These are phyloP conservation scores for Dryas drummondii DNA, from an alignment of 306 rosid species.

Conservation along the genomic window DNA sequence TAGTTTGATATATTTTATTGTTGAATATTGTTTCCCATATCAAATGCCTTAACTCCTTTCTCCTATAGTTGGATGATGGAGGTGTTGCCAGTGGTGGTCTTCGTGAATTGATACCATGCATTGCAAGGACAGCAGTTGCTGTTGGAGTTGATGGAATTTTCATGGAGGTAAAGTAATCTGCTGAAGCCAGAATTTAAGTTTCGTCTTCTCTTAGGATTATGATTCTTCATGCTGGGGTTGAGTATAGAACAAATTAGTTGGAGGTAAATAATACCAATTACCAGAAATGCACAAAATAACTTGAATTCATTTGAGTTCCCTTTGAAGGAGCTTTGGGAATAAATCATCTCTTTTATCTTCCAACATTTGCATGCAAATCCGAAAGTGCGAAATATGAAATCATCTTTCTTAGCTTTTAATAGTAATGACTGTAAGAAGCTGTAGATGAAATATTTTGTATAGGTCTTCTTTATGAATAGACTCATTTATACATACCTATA, in stretches of 20 bases:
- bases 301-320: neutral
- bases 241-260: neutral
- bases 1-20: neutral
- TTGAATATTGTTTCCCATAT: neutral
- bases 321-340: neutral
- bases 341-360: neutral
- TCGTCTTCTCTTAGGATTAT: neutral
- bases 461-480: neutral
- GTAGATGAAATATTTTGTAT: slow-evolving; percentile 4
- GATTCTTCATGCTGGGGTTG: neutral
- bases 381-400: neutral
- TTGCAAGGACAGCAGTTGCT: slow-evolving; percentile 92
- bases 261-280: neutral
- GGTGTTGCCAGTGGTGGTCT: slow-evolving; percentile 99
- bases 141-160: slow-evolving; percentile 98
- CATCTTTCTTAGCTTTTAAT: neutral
- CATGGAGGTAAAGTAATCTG: slow-evolving; percentile 72
- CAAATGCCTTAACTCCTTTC: slow-evolving; percentile 28
- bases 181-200: slow-evolving; percentile 3
- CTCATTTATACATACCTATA: too few species aligned
- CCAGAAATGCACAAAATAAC: neutral
- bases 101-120: slow-evolving; percentile 93
- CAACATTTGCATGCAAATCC: neutral
- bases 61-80: slow-evolving; percentile 82
- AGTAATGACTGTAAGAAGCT: neutral